phyloP scores from a whole-genome alignment of 768 basidiomycete species.

The Zangia roseola region DNA sequence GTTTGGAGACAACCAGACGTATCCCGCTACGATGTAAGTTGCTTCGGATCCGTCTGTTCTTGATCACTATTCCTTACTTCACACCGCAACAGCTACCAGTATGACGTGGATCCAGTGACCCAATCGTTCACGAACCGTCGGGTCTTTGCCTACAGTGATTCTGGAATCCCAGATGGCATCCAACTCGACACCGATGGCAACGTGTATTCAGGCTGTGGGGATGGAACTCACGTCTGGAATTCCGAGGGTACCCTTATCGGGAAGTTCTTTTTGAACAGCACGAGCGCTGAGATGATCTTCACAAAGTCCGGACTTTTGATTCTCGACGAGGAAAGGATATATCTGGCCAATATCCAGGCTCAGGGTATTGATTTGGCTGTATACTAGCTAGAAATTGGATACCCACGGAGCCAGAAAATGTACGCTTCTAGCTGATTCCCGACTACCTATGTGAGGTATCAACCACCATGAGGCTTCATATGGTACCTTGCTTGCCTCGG shows the following conservation, averaged over 20 bases:
- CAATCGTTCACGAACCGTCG: slow-evolving; percentile 58
- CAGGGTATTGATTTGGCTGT: slow-evolving; percentile 23
- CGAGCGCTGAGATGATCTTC: slow-evolving; percentile 41
- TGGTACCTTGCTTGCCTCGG: too few species aligned
- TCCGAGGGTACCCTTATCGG: slow-evolving; percentile 55
- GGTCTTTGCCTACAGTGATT: slow-evolving; percentile 64
- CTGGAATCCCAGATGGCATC: slow-evolving; percentile 67
- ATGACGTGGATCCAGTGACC: slow-evolving; percentile 58
- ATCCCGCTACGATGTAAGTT: slow-evolving; percentile 66
- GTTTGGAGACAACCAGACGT: slow-evolving; percentile 51
- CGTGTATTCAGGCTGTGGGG: slow-evolving; percentile 66
- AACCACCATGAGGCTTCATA: too few species aligned
- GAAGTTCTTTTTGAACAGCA: slow-evolving; percentile 53
- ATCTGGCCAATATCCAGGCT: slow-evolving; percentile 37
- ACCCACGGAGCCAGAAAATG: too few species aligned
- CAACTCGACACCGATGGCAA: slow-evolving; percentile 53
- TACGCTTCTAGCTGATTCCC: too few species aligned
- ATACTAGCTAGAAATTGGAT: too few species aligned
- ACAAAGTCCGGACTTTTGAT: slow-evolving; percentile 41
- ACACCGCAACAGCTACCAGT: slow-evolving; percentile 54
- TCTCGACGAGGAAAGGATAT: slow-evolving; percentile 39
- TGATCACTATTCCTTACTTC: neutral
- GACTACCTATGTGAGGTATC: too few species aligned
- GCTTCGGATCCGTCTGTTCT: neutral
- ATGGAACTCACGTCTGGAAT: slow-evolving; percentile 66